Conservation (phyloP, 768 basidiomycete species). For the Boletus patriciae region DNA sequence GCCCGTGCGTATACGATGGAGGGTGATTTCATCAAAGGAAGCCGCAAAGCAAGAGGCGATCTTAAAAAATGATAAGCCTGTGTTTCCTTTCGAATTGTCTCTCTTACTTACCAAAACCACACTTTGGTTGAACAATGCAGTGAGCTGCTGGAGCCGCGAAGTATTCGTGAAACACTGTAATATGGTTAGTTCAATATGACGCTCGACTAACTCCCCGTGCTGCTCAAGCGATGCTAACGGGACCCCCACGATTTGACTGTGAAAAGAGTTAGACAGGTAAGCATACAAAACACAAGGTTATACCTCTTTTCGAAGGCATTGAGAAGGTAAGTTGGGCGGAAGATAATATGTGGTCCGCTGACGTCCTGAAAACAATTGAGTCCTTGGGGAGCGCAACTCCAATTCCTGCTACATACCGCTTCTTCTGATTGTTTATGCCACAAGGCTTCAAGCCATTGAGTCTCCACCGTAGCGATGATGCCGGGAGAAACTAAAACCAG, state of each 20-base stretch:
- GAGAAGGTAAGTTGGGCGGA: slow-evolving; percentile 45
- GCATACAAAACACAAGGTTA: slow-evolving; percentile 1
- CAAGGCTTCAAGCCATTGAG: slow-evolving; percentile 51
- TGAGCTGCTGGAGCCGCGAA: slow-evolving; percentile 45
- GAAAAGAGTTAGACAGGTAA: background rate
- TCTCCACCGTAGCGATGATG: slow-evolving; percentile 37
- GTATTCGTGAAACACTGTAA: slow-evolving; percentile 40
- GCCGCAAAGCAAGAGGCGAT: slow-evolving; percentile 45
- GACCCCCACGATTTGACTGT: slow-evolving; percentile 44
- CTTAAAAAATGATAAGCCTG: slow-evolving; percentile 30
- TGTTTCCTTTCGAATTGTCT: background rate
- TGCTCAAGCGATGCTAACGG: slow-evolving; percentile 41
- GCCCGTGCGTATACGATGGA: slow-evolving; percentile 14
- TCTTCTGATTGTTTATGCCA: slow-evolving; percentile 37
- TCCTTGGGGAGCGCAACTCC: background rate
- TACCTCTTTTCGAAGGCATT: slow-evolving; percentile 44
- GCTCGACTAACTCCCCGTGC: slow-evolving; percentile 41
- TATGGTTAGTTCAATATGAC: slow-evolving; percentile 38
- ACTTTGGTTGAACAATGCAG: slow-evolving; percentile 40
- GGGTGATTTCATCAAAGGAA: slow-evolving; percentile 35
- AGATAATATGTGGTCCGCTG: slow-evolving; percentile 42
- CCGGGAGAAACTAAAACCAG: slow-evolving; percentile 33
- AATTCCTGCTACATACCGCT: slow-evolving; percentile 7
- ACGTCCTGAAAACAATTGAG: slow-evolving; percentile 17
- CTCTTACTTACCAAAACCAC: slow-evolving; percentile 41